A percentile compares a stretch with the other conserved stretches of the same genome.
These are phyloP conservation scores for Myriosclerotinia scirpicola DNA, from an alignment of 2,329 filamentous ascomycete genomes.

Conservation along the genomic window DNA sequence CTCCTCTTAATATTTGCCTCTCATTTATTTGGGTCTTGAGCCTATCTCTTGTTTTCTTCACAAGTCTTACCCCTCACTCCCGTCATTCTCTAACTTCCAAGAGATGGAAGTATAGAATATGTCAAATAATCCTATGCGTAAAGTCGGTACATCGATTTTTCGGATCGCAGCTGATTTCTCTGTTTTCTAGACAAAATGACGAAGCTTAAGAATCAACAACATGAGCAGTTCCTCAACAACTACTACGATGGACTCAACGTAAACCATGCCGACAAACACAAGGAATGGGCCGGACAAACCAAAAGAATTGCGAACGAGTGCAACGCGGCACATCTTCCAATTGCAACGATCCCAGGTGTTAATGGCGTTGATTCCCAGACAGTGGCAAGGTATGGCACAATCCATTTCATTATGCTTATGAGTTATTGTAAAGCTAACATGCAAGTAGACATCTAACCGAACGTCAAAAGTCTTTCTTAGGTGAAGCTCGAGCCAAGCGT, in stretches of 20 bases:
- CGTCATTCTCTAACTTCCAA: too few relatives aligned
- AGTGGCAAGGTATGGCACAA: background rate
- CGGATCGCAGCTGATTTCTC: background rate
- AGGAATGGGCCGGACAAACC: background rate
- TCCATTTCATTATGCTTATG: background rate
- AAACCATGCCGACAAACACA: background rate
- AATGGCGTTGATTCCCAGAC: slow-evolving; percentile 11
- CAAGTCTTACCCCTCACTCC: too few relatives aligned
- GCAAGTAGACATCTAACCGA: slow-evolving; percentile 6
- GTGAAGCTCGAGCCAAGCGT: background rate
- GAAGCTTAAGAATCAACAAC: background rate
- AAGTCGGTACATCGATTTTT: background rate
- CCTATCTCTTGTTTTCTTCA: background rate
- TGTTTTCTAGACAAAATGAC: background rate
- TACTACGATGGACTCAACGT: background rate
- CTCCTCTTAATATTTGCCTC: background rate
- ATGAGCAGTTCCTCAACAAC: background rate
- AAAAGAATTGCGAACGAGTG: background rate
- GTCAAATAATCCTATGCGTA: background rate
- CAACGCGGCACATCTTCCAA: background rate
- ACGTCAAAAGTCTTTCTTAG: background rate
- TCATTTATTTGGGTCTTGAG: background rate
- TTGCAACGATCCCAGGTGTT: background rate
- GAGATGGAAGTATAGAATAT: background rate
- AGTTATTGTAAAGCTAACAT: background rate